Evolutionary conservation across 192 early-diverging fungal genomes (phyloP).

Genomic region (Oehlia diaphana): DNA sequence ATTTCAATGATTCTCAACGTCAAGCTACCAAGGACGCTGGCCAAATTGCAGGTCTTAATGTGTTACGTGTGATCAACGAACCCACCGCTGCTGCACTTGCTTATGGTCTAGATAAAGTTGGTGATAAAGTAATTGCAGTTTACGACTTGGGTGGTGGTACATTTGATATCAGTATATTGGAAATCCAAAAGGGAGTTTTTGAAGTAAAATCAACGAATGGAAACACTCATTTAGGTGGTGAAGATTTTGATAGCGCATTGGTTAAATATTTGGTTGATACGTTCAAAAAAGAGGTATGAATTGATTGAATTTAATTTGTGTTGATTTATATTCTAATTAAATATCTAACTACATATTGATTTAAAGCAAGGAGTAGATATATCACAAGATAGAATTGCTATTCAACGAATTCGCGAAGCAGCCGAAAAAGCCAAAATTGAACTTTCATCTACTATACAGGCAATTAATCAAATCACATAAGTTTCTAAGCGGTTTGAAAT

Average conservation of each 20-base stretch:
- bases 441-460: constrained; percentile 83
- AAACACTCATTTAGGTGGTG: constrained; percentile 85
- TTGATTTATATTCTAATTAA: background rate
- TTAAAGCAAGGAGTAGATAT: constrained; percentile 73
- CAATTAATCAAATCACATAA: background rate
- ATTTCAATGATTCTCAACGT: constrained; percentile 97
- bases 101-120: constrained; percentile 84
- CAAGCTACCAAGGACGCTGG: constrained; percentile 97
- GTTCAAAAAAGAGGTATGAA: constrained; percentile 82
- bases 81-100: constrained; percentile 94
- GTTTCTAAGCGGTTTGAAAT: background rate
- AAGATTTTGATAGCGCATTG: constrained; percentile 72
- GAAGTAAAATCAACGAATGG: constrained; percentile 99
- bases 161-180: constrained; percentile 99
- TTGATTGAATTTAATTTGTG: background rate
- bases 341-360: background rate
- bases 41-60: constrained; percentile 85
- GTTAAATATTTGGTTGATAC: constrained; percentile 78
- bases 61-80: constrained; percentile 94
- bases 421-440: constrained; percentile 99
- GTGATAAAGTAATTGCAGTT: constrained; percentile 90
- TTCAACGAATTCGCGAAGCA: constrained; percentile 96
- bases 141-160: constrained; percentile 99
- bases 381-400: constrained; percentile 86
- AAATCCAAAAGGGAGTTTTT: constrained; percentile 97